phyloP scores from a whole-genome alignment of 495 filamentous ascomycete species.

The Penicillium steckii region DNA sequence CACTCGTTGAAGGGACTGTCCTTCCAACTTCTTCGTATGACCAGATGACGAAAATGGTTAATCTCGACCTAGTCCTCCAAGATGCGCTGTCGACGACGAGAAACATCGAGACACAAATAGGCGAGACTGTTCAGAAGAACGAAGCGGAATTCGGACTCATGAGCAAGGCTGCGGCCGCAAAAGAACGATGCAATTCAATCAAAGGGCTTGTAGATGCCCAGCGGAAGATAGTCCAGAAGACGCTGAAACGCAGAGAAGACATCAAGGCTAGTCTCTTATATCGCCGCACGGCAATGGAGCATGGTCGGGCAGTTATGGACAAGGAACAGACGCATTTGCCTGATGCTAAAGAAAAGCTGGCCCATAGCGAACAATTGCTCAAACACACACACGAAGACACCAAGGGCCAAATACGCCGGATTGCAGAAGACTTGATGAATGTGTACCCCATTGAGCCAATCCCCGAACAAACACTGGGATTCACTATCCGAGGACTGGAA shows the following conservation, averaged over 20 bases:
- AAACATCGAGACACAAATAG: constrained; percentile 74
- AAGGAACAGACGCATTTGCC: constrained; percentile 44
- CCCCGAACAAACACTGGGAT: constrained; percentile 60
- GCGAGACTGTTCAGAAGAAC: constrained; percentile 60
- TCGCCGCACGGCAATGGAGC: constrained; percentile 63
- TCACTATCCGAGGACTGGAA: constrained; percentile 70
- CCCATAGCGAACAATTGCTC: constrained; percentile 51
- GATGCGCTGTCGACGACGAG: constrained; percentile 81
- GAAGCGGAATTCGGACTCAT: constrained; percentile 37
- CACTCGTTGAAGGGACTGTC: constrained; percentile 30
- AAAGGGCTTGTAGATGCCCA: constrained; percentile 61
- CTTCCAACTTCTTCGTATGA: constrained; percentile 82
- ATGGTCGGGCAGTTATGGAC: constrained; percentile 58
- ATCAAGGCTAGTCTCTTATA: constrained; percentile 63
- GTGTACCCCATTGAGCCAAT: constrained; percentile 80
- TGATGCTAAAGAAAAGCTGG: constrained; percentile 60
- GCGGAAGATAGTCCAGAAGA: constrained; percentile 59
- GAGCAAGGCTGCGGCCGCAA: constrained; percentile 58
- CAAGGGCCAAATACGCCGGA: constrained; percentile 77
- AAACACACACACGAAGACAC: constrained; percentile 58
- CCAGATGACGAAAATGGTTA: constrained; percentile 82
- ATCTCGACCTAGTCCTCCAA: constrained; percentile 87
- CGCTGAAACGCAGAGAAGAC: constrained; percentile 58
- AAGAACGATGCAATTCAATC: constrained; percentile 60
- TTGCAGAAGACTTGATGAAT: constrained; percentile 74